A percentile compares a stretch with the other conserved stretches of the same genome.
These are phyloP conservation scores for Cyclotella cryptica DNA, from an alignment of 108 stramenopile genomes.

Conservation along the genomic window DNA sequence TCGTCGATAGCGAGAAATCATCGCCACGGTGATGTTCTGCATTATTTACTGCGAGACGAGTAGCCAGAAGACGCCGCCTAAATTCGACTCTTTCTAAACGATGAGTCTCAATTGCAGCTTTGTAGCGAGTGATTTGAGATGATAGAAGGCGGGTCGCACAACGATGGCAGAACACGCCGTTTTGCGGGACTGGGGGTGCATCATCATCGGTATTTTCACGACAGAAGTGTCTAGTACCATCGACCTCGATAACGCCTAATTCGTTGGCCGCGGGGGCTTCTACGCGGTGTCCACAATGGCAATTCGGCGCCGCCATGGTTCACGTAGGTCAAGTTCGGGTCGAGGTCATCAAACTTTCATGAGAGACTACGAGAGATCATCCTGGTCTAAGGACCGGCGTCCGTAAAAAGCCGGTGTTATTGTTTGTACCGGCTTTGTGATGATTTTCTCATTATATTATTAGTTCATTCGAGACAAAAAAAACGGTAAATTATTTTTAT, in stretches of 20 bases:
- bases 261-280: not conserved
- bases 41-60: slow-evolving; percentile 10
- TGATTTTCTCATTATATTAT: no score
- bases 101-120: slow-evolving; percentile 17
- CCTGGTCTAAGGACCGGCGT: no score
- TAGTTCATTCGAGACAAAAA: no score
- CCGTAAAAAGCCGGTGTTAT: no score
- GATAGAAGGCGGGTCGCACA: slow-evolving; percentile 27
- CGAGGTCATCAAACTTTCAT: no score
- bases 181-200: not conserved
- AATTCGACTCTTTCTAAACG: slow-evolving; percentile 15
- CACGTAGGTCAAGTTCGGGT: no score
- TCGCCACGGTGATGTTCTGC: not conserved
- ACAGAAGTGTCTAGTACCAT: not conserved
- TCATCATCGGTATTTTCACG: not conserved
- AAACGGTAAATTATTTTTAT: no score
- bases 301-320: slow-evolving; percentile 12
- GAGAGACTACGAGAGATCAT: no score
- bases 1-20: not conserved
- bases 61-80: slow-evolving; percentile 22
- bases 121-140: slow-evolving; percentile 23
- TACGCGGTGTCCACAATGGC: slow-evolving; percentile 5
- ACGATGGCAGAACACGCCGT: slow-evolving; percentile 10
- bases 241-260: not conserved
- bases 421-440: no score